Base-by-base conservation (phyloP, 1,284 basidiomycete genomes). In the Tremellales sp. region DNA sequence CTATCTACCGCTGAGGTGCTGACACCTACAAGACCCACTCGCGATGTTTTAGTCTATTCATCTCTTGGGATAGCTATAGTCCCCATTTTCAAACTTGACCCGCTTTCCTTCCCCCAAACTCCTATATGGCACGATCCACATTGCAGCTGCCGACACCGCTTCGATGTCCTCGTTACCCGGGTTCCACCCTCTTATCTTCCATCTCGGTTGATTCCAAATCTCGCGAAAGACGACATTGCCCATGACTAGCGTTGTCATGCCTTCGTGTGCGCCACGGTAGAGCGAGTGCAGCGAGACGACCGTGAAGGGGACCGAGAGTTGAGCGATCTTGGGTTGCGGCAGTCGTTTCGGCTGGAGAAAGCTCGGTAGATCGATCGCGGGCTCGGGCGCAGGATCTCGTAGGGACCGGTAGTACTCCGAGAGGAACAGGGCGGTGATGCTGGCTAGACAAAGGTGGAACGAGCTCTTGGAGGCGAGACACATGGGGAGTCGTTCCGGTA, bases 241-340 rank as follows among this genome's bases (percentile, higher is more conserved):
- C 16, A 86, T 85, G 5, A 85, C 87, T 39, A 90, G 73, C 18
- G 85, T 89, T 47, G 87, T 89, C 83, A 86, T 84, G 1, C 84
- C 82, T 26, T 80, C 74, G 32, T 70, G 72, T 0, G 84, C 81
- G 21, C 86, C 87, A 66, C 56, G 47, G 3, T 79, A 79, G 9
- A 83, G 73, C 72, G 86, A 74, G 54, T 82, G 84, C 45, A 81
- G 76, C 8, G 58, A 56, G 19, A 70, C 68, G 29, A 70, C 60
- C 0, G 64, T 60, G 48, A 68, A 67, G 9, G 68, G 66, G 6
- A 57, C 45, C 1, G 58, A 53, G 42, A 68, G 55, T 22, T 60
- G 57, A 8, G 65, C 68, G 31, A 68, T 53, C 42, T 65, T 66
- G 6, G 68, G 65, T 3, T 58, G 29, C 13, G 65, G 65, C 33